Conservation (phyloP, 2,329 filamentous ascomycete species). For the Coniochaeta hoffmannii region DNA sequence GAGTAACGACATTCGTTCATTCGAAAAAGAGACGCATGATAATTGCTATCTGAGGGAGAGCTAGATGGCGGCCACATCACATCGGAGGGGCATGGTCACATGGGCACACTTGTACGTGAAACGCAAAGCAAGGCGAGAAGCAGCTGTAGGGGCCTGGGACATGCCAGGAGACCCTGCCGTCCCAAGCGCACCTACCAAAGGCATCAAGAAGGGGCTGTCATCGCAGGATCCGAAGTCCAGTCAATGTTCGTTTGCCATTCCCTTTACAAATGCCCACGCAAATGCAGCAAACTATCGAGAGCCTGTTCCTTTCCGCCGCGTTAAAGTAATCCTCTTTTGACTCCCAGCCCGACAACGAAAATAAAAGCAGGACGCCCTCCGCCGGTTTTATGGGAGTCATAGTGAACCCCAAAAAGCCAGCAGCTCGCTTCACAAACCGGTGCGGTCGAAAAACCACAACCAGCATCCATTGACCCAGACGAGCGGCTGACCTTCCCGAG, state of each 20-base stretch:
- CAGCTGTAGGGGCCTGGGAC: neutral
- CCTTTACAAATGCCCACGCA: conserved; percentile 45
- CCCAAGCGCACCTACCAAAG: neutral
- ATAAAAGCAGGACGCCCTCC: conserved; percentile 6
- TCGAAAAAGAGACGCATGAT: neutral
- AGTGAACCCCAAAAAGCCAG: conserved; percentile 9
- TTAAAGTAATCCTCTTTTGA: conserved; percentile 21
- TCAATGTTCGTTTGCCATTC: conserved; percentile 39
- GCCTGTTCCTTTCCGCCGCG: conserved; percentile 17
- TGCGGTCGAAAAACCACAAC: conserved; percentile 6
- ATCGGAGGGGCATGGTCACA: neutral
- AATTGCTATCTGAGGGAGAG: neutral
- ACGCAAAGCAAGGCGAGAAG: neutral
- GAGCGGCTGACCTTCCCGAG: conserved; percentile 17
- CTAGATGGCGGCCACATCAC: neutral
- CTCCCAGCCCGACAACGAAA: conserved; percentile 18
- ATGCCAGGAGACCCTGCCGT: neutral
- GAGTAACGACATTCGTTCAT: neutral
- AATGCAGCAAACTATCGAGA: conserved; percentile 38
- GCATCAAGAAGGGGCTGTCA: neutral
- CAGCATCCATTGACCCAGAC: conserved; percentile 10
- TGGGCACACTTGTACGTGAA: neutral
- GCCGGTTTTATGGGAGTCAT: conserved; percentile 1
- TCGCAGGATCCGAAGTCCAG: neutral
- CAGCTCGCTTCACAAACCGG: conserved; percentile 2